Percentiles rank a stretch among this genome's conserved stretches.
phyloP scores from a whole-genome alignment of 208 protist species.

The Leishmania aethiopica region DNA sequence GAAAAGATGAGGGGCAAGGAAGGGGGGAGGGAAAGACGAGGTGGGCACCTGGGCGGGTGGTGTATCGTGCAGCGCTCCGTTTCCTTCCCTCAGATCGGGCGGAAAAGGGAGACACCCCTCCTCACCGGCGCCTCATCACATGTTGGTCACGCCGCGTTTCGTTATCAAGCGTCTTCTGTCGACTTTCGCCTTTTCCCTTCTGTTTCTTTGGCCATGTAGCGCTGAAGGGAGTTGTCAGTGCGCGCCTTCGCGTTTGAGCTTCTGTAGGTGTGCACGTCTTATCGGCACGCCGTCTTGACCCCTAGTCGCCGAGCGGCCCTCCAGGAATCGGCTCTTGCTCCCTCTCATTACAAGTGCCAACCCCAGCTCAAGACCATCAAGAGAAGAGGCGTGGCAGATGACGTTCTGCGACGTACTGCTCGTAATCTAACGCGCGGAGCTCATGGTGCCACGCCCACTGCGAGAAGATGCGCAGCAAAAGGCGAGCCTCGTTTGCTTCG shows the following conservation, averaged over 20 bases:
- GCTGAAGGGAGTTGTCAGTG: background rate
- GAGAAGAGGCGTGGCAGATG: conserved; percentile 2
- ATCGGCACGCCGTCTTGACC: background rate
- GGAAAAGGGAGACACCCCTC: background rate
- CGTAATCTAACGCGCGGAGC: conserved; percentile 14
- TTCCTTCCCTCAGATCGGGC: background rate
- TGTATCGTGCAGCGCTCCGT: background rate
- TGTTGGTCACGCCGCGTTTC: too few relatives aligned
- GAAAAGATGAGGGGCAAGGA: background rate
- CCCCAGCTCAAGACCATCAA: background rate
- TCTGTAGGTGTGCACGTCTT: background rate
- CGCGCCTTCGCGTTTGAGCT: background rate
- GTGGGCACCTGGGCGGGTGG: background rate
- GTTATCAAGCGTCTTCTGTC: too few relatives aligned
- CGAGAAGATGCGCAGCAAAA: conserved; percentile 11
- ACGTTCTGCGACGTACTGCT: background rate
- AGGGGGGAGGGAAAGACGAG: background rate
- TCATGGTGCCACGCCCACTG: conserved; percentile 28
- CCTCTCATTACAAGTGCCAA: background rate
- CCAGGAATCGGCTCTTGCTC: background rate
- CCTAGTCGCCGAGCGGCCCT: background rate
- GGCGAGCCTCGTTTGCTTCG: conserved; percentile 15
- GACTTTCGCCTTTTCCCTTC: background rate
- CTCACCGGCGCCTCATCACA: too few relatives aligned
- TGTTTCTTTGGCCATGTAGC: background rate